A percentile compares a stretch with the other conserved stretches of the same genome.
phyloP scores from a whole-genome alignment of 2,329 filamentous ascomycete genomes.

The Didymella pinodella region DNA sequence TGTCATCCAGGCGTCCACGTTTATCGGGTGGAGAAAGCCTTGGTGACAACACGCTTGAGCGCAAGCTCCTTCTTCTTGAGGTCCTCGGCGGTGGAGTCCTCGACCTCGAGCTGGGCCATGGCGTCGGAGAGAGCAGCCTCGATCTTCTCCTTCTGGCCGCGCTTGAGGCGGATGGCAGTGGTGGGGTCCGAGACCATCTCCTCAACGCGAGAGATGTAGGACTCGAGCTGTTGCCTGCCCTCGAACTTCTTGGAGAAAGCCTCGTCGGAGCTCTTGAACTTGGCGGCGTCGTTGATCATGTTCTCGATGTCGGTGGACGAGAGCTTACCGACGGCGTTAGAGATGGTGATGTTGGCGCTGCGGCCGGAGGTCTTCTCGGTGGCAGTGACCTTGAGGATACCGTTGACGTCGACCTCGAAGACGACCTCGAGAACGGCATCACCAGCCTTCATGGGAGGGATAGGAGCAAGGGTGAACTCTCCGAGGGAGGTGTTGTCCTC shows the following conservation, averaged over 20 bases:
- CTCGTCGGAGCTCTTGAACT: conserved; percentile 98
- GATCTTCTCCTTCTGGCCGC: conserved; percentile 99
- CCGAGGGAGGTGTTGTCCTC: conserved; percentile 97
- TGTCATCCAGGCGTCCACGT: conserved; percentile 25
- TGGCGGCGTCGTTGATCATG: conserved; percentile 97
- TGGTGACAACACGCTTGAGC: conserved; percentile 96
- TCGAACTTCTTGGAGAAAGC: conserved; percentile 99
- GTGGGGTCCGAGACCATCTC: conserved; percentile 98
- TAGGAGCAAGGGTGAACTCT: conserved; percentile 94
- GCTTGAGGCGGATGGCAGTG: conserved; percentile 97
- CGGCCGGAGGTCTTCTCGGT: conserved; percentile 99
- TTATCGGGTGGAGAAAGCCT: conserved; percentile 94
- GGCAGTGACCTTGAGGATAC: conserved; percentile 98
- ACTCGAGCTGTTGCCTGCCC: conserved; percentile 98
- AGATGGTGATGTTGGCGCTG: conserved; percentile 99
- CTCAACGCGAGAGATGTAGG: conserved; percentile 97
- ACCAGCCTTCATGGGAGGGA: conserved; percentile 85
- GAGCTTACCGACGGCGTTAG: conserved; percentile 99
- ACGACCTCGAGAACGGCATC: conserved; percentile 97
- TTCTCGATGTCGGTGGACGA: conserved; percentile 93
- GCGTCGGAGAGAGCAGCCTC: conserved; percentile 96
- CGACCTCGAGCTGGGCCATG: conserved; percentile 96
- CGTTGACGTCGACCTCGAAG: conserved; percentile 99
- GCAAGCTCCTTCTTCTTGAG: conserved; percentile 99
- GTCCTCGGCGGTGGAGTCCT: conserved; percentile 89